A percentile compares a stretch with the other conserved stretches of the same genome.
Conservation (phyloP, 2,329 filamentous ascomycete species). For the Aspergillus sojae region DNA sequence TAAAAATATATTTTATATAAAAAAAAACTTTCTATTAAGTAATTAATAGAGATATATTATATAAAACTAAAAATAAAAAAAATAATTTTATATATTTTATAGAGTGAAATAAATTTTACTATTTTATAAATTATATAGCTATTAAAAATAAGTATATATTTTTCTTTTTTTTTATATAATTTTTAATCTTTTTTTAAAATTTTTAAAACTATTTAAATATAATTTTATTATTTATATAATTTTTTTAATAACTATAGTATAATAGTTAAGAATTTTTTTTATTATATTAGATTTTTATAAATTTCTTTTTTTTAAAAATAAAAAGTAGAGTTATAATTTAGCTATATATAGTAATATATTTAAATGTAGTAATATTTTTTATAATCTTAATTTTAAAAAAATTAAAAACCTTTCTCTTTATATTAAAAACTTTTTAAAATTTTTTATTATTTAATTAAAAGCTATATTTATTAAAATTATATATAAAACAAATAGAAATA, state of each 20-base stretch:
- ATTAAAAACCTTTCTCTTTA: background rate
- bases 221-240: background rate
- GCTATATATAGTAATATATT: background rate
- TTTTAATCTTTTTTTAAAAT: background rate
- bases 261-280: background rate
- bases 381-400: background rate
- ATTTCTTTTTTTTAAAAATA: background rate
- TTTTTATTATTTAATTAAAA: background rate
- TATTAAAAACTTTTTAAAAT: background rate
- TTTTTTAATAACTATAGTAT: background rate
- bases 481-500: background rate
- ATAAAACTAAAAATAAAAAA: too few species aligned
- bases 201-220: background rate
- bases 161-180: background rate
- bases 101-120: too few species aligned
- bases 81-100: too few species aligned
- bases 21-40: too few species aligned
- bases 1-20: too few species aligned
- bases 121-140: background rate
- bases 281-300: background rate
- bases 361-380: background rate
- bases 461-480: background rate
- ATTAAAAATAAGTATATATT: background rate
- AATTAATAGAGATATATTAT: too few species aligned
- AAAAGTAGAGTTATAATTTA: background rate